Evolutionary conservation across 768 basidiomycete genomes (phyloP), one percentile per base, ranked within the genome.

Genomic region (Chlorophyllum brunneum): DNA sequence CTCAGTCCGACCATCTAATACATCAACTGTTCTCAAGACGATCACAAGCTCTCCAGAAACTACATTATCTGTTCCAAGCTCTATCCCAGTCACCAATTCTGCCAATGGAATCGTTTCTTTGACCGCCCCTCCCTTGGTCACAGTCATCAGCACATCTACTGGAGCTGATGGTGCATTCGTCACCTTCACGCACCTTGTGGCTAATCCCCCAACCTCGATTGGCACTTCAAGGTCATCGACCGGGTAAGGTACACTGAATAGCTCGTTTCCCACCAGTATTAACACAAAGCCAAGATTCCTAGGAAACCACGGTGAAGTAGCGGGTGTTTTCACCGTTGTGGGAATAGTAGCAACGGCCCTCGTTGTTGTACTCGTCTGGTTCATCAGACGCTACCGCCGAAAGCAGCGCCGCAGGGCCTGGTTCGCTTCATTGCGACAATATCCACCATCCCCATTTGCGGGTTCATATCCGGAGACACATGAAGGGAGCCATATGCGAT

Each of bases 261-360:
- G n/a, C 5, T 37, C 36, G 38, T 41, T 41, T 48, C 42, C 24
- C 23, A 23, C 49, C 34, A 45, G 26, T 43, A 20, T 16, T 37
- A 37, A 51, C 34, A 23, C 16, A 13, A 22, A n/a, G 41, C 34
- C 15, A 50, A 83, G 81, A 9, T 85, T 90, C 67, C 79, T 89
- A 58, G 67, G 71, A 40, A 83, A 91, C 61, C 81, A 73, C 24
- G 81, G 83, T 2, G 83, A 83, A 8, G 82, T 89, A 3, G 81
- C 83, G 1, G 88, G 85, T 5, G 80, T 83, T n/a, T 91, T 92
- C 64, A 73, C 86, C 5, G 81, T 74, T 9, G 76, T 85, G 37
- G 88, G 85, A 5, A 61, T 92, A 18, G 67, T 77, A 31, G 69
- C 75, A 4, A 74, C 78, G 1, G 73, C 71, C 0, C 56, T 83